Conservation (phyloP, 768 basidiomycete genomes). For the Pisolithus microcarpus region DNA sequence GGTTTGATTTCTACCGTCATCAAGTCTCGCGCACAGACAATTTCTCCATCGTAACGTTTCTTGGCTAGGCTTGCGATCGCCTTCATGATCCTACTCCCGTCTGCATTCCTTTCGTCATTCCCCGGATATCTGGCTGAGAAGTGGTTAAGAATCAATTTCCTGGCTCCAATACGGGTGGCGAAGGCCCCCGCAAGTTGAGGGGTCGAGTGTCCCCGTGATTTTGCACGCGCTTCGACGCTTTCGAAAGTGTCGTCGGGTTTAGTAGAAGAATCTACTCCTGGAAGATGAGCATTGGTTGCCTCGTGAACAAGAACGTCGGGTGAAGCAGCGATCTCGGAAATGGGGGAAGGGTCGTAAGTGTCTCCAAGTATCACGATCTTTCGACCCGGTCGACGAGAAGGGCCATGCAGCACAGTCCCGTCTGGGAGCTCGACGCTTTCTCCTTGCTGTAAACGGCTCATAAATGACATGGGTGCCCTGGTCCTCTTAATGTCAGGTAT, state of each 20-base stretch:
- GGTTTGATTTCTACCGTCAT: constrained; percentile 57
- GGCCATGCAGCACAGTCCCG: constrained; percentile 66
- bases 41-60: constrained; percentile 45
- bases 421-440: constrained; percentile 58
- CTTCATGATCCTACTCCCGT: constrained; percentile 50
- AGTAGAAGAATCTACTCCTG: constrained; percentile 51
- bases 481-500: constrained; percentile 64
- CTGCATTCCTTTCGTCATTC: constrained; percentile 44
- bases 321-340: constrained; percentile 50
- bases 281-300: constrained; percentile 82
- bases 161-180: constrained; percentile 57
- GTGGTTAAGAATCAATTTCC: constrained; percentile 69
- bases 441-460: constrained; percentile 61
- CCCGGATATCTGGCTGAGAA: constrained; percentile 79
- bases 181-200: constrained; percentile 87
- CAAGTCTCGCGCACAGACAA: constrained; percentile 67
- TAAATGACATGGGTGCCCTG: constrained; percentile 58
- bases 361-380: constrained; percentile 82
- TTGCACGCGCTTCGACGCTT: constrained; percentile 54
- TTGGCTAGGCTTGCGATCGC: constrained; percentile 55
- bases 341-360: constrained; percentile 71
- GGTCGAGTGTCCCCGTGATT: constrained; percentile 81
- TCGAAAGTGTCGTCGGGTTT: constrained; percentile 57
- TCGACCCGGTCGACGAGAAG: constrained; percentile 56
- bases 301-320: constrained; percentile 81